Percentiles rank a stretch among this genome's conserved stretches.
Evolutionary conservation across 1,284 basidiomycete genomes (phyloP).

Genomic region (Microbotryomycetes sp.): DNA sequence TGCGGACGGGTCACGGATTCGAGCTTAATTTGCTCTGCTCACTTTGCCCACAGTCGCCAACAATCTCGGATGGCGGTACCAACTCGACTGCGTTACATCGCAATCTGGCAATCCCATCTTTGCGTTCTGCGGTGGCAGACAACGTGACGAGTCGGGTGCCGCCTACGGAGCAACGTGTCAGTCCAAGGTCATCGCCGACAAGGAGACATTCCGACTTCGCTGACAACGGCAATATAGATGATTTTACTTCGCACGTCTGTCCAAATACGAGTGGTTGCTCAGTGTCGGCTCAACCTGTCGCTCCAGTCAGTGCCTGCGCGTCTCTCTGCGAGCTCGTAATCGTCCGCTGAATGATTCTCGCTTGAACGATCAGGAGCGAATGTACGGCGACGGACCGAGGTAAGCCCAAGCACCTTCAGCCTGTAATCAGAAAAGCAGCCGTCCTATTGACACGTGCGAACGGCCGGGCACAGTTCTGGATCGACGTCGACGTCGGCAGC

Average conservation of each 20-base stretch:
- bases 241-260: not conserved
- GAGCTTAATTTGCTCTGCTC: not conserved
- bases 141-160: not conserved
- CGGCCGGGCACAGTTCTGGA: too few relatives aligned
- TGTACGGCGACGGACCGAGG: not conserved
- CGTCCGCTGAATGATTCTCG: not conserved
- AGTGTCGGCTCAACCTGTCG: not conserved
- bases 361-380: not conserved
- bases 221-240: too few relatives aligned
- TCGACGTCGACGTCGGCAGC: not conserved
- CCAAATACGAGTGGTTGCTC: not conserved
- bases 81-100: constrained; percentile 6
- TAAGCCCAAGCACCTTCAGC: not conserved
- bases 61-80: not conserved
- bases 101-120: not conserved
- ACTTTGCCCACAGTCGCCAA: not conserved
- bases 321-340: too few relatives aligned
- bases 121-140: not conserved
- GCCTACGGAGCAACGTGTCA: not conserved
- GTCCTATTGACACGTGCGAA: too few relatives aligned
- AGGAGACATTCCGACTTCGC: too few relatives aligned
- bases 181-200: too few relatives aligned
- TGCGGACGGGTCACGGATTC: too few relatives aligned
- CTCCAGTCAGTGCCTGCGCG: not conserved
- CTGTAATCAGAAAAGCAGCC: too few relatives aligned